Base-by-base conservation (phyloP, 1,284 basidiomycete genomes). In the Rhodotorula glutinis region DNA sequence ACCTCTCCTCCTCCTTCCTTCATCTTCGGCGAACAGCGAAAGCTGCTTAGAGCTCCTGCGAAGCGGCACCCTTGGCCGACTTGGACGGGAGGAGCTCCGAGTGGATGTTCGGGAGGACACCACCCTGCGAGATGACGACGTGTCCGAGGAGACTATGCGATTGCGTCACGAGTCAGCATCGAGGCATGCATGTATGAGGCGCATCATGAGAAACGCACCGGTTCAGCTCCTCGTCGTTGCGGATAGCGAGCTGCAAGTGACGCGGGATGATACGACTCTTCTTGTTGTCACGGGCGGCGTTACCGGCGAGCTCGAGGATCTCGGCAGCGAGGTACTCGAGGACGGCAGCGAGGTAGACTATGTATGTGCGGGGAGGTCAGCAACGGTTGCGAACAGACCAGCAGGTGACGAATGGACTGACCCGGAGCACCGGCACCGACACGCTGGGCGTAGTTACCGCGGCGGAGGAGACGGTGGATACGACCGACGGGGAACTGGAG, bases 261-360 rank as follows among this genome's bases (percentile, higher is more conserved):
- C 91, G 86, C 67, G 91, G 91, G 23, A 92, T 89, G 78, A 93
- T 92, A 87, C 91, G 90, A 77, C 90, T 88, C 84, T 92, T 84
- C 84, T 87, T 87, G 81, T 88, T 86, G 75, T 88, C 86, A 70
- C 85, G 62, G 75, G 81, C 79, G 56, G 88, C 90, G 81, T 91
- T 91, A 66, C 91, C 91, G 59, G 91, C 90, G 62, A 92, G 83
- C 81, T 93, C 91, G 69, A 92, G 85, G 75, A 93, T 88, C 80
- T 93, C 91, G 58, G 91, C 91, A 33, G 88, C 85, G 59, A 93
- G 84, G 80, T 92, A 91, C 78, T 91, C 89, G 23, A 91, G 82
- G 49, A 90, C 88, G 59, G 88, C 89, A 62, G 91, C 89, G 69
- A 92, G 85, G 81, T 92, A 93, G 70, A 92, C 91, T 87, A 77